Evolutionary conservation across 1,139 yeast species (phyloP).

Genomic region (Arxiozyma telluris): DNA sequence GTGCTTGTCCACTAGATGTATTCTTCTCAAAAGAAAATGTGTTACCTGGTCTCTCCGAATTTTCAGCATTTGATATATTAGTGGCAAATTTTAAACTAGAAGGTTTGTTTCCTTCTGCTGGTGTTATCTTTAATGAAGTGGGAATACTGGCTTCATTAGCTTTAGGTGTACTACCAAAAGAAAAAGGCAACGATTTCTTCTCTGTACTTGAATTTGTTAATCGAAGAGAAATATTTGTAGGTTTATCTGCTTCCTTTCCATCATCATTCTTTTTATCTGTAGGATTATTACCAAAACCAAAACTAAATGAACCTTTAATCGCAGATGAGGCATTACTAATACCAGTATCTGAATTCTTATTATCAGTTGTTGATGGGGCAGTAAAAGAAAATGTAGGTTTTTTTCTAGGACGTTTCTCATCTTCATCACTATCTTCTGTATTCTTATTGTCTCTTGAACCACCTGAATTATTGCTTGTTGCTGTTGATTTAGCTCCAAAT

Average conservation of each 20-base stretch:
- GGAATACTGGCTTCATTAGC: constrained; percentile 1
- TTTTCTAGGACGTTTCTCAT: constrained; percentile 1
- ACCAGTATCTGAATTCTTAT: neutral
- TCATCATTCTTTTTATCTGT: constrained; percentile 3
- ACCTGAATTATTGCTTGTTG: neutral
- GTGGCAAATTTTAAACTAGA: constrained; percentile 7
- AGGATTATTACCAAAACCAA: constrained; percentile 1
- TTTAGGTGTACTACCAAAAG: constrained; percentile 3
- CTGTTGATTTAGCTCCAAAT: constrained; percentile 6
- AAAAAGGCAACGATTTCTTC: constrained; percentile 4
- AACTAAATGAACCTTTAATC: constrained; percentile 7
- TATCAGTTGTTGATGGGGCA: neutral
- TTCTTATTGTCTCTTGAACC: neutral
- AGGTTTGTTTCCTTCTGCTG: neutral
- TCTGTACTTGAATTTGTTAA: neutral
- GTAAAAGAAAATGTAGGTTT: constrained; percentile 9
- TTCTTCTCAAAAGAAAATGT: neutral
- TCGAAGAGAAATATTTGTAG: constrained; percentile 7
- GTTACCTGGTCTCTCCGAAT: too few species aligned
- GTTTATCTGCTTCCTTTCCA: neutral
- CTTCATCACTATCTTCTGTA: neutral
- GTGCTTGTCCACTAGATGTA: constrained; percentile 1
- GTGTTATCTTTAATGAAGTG: constrained; percentile 1
- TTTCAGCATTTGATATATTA: neutral
- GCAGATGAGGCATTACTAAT: neutral